These are phyloP conservation scores for Apophysomyces ossiformis DNA, from an alignment of 371 early-diverging fungal genomes.

Conservation along the genomic window DNA sequence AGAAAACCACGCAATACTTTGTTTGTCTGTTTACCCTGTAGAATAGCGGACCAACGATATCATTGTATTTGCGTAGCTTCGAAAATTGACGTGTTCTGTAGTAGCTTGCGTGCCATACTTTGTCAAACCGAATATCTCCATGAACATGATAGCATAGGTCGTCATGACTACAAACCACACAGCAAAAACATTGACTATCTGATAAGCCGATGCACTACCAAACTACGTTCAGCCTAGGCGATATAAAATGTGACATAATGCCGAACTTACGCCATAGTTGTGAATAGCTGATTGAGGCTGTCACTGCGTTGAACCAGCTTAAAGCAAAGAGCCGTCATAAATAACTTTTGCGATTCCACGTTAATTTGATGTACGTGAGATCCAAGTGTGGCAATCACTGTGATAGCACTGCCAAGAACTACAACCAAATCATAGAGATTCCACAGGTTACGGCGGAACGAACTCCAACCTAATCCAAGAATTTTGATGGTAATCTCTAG, in stretches of 20 bases:
- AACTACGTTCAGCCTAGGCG: neutral
- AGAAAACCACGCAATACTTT: neutral
- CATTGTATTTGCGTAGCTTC: constrained; percentile 58
- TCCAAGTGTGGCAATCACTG: constrained; percentile 46
- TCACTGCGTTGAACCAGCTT: constrained; percentile 69
- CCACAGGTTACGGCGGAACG: constrained; percentile 64
- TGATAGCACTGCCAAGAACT: constrained; percentile 54
- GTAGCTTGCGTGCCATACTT: constrained; percentile 61
- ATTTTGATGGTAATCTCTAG: constrained; percentile 59
- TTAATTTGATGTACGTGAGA: constrained; percentile 40
- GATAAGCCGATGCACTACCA: constrained; percentile 57
- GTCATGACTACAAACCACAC: constrained; percentile 72
- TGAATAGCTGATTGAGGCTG: constrained; percentile 67
- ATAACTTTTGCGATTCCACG: constrained; percentile 64
- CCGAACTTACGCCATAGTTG: constrained; percentile 63
- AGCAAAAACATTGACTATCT: constrained; percentile 66
- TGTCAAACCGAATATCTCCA: constrained; percentile 75
- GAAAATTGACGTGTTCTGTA: constrained; percentile 66
- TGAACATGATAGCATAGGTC: constrained; percentile 73
- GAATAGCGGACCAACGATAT: constrained; percentile 71
- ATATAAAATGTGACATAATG: neutral
- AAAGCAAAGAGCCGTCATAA: constrained; percentile 67
- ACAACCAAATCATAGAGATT: constrained; percentile 64
- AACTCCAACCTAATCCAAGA: constrained; percentile 61
- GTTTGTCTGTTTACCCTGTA: constrained; percentile 54